Percentiles rank a stretch among this genome's conserved stretches.
Conservation (phyloP, 2,329 filamentous ascomycete genomes). For the Ascochyta lentis region DNA sequence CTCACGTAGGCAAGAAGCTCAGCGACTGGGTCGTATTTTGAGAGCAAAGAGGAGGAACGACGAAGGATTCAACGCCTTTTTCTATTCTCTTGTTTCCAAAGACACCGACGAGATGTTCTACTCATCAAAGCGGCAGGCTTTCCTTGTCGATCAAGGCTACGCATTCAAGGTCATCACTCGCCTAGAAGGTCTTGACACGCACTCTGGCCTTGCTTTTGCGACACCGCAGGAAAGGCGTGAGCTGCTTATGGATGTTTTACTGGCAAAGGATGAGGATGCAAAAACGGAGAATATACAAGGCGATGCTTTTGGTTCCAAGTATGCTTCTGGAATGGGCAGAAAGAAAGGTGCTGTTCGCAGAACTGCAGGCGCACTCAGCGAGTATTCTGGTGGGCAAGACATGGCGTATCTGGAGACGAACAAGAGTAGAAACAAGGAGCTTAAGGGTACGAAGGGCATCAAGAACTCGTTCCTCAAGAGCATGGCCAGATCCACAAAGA, state of each 20-base stretch:
- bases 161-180: conserved; percentile 99
- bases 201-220: conserved; percentile 79
- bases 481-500: conserved; percentile 35
- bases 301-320: conserved; percentile 66
- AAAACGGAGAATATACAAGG: conserved; percentile 74
- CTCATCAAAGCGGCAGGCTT: conserved; percentile 94
- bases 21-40: conserved; percentile 89
- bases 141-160: conserved; percentile 96
- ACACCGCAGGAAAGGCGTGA: conserved; percentile 82
- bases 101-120: conserved; percentile 99
- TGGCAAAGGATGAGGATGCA: conserved; percentile 78
- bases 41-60: conserved; percentile 95
- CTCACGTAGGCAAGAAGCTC: conserved; percentile 94
- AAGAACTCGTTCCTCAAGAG: conserved; percentile 56
- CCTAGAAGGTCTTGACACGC: conserved; percentile 86
- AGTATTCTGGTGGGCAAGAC: conserved; percentile 88
- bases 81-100: conserved; percentile 96
- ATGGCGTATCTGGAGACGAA: conserved; percentile 78
- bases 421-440: conserved; percentile 55
- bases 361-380: conserved; percentile 83
- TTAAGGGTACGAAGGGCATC: conserved; percentile 48
- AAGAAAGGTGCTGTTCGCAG: conserved; percentile 71
- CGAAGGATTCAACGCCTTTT: conserved; percentile 98
- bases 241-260: conserved; percentile 84
- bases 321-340: conserved; percentile 47